Conservation (phyloP, 768 basidiomycete species). For the Tubosaeta sp. region DNA sequence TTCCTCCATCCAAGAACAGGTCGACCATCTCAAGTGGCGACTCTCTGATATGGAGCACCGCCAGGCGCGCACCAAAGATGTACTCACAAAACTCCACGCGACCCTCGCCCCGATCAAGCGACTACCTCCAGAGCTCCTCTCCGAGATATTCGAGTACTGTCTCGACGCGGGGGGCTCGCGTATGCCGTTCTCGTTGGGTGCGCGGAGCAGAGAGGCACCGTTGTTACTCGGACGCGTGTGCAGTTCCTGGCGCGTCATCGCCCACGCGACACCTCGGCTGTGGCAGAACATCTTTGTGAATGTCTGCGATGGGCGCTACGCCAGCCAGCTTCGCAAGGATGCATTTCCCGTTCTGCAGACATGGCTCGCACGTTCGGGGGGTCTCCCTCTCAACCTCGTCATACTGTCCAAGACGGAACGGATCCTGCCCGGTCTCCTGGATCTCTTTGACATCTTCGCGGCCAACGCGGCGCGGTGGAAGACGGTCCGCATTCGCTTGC, state of each 20-base stretch:
- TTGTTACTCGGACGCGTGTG: constrained; percentile 30
- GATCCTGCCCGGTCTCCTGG: constrained; percentile 17
- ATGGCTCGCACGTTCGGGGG: constrained; percentile 21
- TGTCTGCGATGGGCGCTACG: constrained; percentile 20
- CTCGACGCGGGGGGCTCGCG: neutral
- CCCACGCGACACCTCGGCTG: constrained; percentile 22
- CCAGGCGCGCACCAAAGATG: constrained; percentile 1
- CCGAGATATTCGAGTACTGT: constrained; percentile 25
- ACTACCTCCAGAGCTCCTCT: constrained; percentile 23
- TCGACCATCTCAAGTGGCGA: constrained; percentile 1
- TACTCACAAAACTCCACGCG: constrained; percentile 13
- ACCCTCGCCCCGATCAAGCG: constrained; percentile 21
- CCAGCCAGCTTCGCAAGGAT: constrained; percentile 15
- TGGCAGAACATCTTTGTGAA: constrained; percentile 23
- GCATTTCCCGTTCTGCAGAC: constrained; percentile 15
- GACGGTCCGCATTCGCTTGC: constrained; percentile 17
- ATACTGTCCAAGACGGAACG: constrained; percentile 19
- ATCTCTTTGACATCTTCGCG: constrained; percentile 16
- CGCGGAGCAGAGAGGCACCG: constrained; percentile 14
- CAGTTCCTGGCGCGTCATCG: constrained; percentile 24
- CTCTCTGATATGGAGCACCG: constrained; percentile 12
- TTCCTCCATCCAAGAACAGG: constrained; percentile 7
- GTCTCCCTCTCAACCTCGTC: constrained; percentile 17
- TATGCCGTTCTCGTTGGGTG: neutral
- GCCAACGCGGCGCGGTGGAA: constrained; percentile 16